Base-by-base conservation (phyloP, 768 basidiomycete species). In the Lyophyllum atratum region DNA sequence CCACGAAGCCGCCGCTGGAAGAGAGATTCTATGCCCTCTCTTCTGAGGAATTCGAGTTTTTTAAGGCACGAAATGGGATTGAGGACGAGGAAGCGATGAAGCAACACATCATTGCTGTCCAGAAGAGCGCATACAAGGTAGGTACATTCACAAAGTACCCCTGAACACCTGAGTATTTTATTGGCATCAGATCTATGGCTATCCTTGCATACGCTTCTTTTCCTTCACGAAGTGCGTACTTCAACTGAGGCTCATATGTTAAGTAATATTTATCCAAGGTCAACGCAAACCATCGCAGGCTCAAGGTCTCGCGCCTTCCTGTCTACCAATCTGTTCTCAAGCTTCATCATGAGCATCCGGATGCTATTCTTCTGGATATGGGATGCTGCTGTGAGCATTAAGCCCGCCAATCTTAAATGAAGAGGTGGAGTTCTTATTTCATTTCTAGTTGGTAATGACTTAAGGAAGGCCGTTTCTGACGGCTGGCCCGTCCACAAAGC, bases 181-280 rank as follows among this genome's bases (percentile, higher is more conserved):
- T n/a, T 29, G 29, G 21, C 8, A 17, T 15, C 47, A 72, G 73
- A 59, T 71, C 6, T 64, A 66, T 54, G 60, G 60, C 3, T 73
- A 73, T 44, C 70, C 72, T 8, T 74, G 70, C 54, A 74, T 74
- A 40, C 68, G 63, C 9, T 59, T 59, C 28, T 70, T 72, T 53
- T 58, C 61, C 3, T 75, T 72, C 58, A 57, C 62, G 14, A 69
- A 56, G 72, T 73, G 51, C 2, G 50, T 45, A 3, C 21, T 12
- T n/a, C 7, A 24, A n/a, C 6, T 29, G n/a, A 33, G 15, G 21
- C 12, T 39, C 26, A 17, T 15, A 28, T 24, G 15, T 26, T 28
- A 26, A 1, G 26, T 17, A 14, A 34, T 17, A 34, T 29, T 21
- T 6, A 31, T 25, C 14, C 14, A n/a, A n/a, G n/a, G n/a, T n/a